Percentiles rank a stretch among this genome's conserved stretches.
phyloP scores from a whole-genome alignment of 2,329 filamentous ascomycete genomes.

The Hortaea sp. region DNA sequence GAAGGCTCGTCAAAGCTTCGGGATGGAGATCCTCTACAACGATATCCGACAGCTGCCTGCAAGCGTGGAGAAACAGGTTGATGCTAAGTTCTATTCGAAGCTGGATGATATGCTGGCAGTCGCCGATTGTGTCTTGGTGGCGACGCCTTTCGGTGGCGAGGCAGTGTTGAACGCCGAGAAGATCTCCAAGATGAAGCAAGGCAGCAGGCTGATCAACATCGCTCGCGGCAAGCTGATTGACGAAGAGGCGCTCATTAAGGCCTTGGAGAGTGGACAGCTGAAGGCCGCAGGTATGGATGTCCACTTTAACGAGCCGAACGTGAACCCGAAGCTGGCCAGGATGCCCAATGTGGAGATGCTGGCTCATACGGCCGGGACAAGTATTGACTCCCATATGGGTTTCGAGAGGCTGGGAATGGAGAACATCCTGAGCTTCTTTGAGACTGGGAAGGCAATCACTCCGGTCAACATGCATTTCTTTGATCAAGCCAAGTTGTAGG shows the following conservation, averaged over 20 bases:
- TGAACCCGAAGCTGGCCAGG: constrained; percentile 35
- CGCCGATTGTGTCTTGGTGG: constrained; percentile 53
- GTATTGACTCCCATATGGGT: constrained; percentile 30
- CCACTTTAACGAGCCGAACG: constrained; percentile 49
- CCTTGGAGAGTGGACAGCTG: constrained; percentile 44
- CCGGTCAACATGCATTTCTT: constrained; percentile 54
- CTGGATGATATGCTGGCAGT: constrained; percentile 43
- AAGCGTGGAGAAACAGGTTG: constrained; percentile 36
- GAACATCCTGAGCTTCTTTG: constrained; percentile 41
- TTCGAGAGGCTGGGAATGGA: constrained; percentile 32
- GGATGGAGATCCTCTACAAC: constrained; percentile 57
- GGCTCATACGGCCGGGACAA: constrained; percentile 30
- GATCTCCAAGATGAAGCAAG: constrained; percentile 43
- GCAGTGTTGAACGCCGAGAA: constrained; percentile 41
- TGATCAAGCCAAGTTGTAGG: constrained; percentile 1
- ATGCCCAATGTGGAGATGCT: constrained; percentile 34
- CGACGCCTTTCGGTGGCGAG: constrained; percentile 45
- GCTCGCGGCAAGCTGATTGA: constrained; percentile 56
- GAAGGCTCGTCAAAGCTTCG: constrained; percentile 49
- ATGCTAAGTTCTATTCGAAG: constrained; percentile 43
- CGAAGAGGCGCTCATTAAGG: constrained; percentile 51
- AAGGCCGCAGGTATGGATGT: constrained; percentile 53
- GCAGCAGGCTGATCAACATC: constrained; percentile 54
- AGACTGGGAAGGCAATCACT: constrained; percentile 43
- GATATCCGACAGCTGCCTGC: constrained; percentile 45